Percentiles rank a stretch among this genome's conserved stretches.
Conservation (phyloP, 176 grass and related monocot genomes). For the Tuctoria greenei region DNA sequence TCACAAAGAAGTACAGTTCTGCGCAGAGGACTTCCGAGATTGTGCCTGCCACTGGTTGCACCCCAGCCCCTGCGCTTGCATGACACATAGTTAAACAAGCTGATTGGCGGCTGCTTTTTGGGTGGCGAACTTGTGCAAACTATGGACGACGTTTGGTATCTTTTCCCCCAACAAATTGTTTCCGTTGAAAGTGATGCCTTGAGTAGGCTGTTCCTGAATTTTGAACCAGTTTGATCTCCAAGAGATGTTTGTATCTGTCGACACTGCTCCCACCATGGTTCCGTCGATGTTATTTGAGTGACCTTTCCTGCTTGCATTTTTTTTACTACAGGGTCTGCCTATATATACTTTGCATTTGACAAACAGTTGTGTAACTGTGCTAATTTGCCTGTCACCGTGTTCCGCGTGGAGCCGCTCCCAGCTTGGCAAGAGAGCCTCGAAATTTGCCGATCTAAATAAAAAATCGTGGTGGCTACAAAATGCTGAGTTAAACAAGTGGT, state of each 20-base stretch:
- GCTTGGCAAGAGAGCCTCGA: not conserved
- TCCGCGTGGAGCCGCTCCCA: not conserved
- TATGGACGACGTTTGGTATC: slow-evolving; percentile 1
- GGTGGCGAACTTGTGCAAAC: slow-evolving; percentile 20
- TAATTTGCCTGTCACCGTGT: not conserved
- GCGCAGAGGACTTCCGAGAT: slow-evolving; percentile 60
- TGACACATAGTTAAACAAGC: slow-evolving; percentile 34
- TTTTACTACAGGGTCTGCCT: not conserved
- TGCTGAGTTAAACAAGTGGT: not conserved
- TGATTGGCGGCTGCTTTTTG: slow-evolving; percentile 3
- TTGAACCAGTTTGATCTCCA: slow-evolving; percentile 35
- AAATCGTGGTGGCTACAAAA: not conserved
- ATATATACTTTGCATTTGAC: not conserved
- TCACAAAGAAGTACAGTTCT: slow-evolving; percentile 87
- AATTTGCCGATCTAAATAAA: not conserved
- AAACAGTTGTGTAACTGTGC: not conserved
- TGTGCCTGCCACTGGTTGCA: slow-evolving; percentile 64
- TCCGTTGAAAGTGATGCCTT: slow-evolving; percentile 13
- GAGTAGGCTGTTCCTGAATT: slow-evolving; percentile 23
- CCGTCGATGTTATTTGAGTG: slow-evolving; percentile 7
- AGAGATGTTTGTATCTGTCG: slow-evolving; percentile 42
- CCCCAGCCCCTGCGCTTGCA: slow-evolving; percentile 51
- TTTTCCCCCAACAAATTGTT: slow-evolving; percentile 37
- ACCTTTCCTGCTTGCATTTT: not conserved
- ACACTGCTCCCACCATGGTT: slow-evolving; percentile 15